These are phyloP conservation scores for Dillenia turbinata DNA, from an alignment of 164 flowering plant genomes.

Conservation along the genomic window DNA sequence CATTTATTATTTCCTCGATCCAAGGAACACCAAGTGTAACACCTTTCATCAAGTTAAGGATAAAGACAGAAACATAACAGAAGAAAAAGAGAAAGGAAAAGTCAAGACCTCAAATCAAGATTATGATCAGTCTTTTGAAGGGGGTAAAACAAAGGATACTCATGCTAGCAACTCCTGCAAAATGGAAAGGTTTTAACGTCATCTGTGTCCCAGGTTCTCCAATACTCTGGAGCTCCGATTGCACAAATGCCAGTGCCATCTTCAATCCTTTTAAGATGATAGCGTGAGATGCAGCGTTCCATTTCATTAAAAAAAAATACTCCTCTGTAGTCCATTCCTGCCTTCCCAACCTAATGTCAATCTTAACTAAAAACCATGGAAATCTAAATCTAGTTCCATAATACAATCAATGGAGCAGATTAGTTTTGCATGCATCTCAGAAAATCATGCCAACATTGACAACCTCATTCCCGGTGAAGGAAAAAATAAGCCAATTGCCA, in stretches of 20 bases:
- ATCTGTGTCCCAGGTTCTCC: constrained; percentile 99
- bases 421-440: too few species aligned
- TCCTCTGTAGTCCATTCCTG: too few species aligned
- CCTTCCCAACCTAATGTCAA: too few species aligned
- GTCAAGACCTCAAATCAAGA: background rate
- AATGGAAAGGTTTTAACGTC: constrained; percentile 97
- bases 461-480: too few species aligned
- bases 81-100: background rate
- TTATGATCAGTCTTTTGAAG: background rate
- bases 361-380: too few species aligned
- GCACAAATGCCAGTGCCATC: constrained; percentile 93
- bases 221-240: constrained; percentile 97
- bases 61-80: background rate
- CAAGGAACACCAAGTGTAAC: constrained; percentile 99
- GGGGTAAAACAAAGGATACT: constrained; percentile 67
- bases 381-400: too few species aligned
- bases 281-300: constrained; percentile 68
- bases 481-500: too few species aligned
- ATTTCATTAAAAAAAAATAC: too few species aligned
- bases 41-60: constrained; percentile 53
- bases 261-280: constrained; percentile 65
- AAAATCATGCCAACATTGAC: too few species aligned
- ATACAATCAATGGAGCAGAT: too few species aligned
- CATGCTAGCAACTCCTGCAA: constrained; percentile 99
- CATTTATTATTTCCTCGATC: constrained; percentile 89